These are phyloP conservation scores for Fulvia fulva DNA, from an alignment of 2,329 filamentous ascomycete genomes.

Conservation along the genomic window DNA sequence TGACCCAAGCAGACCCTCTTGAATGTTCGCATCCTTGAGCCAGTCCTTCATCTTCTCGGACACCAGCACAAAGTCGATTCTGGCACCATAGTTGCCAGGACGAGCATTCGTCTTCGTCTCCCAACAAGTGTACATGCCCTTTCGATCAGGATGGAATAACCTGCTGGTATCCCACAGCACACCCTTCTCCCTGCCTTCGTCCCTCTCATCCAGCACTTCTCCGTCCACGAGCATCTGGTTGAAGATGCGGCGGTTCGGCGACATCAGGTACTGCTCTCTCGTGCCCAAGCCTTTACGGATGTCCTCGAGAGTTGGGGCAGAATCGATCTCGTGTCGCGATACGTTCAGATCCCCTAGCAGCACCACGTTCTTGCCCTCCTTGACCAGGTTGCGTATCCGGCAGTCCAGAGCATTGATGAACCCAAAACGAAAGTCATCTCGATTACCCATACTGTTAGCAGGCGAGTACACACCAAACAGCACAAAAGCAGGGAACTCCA, in stretches of 20 bases:
- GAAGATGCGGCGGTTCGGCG: constrained; percentile 70
- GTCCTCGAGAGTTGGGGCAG: constrained; percentile 67
- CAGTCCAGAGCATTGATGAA: constrained; percentile 79
- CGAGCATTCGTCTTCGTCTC: constrained; percentile 91
- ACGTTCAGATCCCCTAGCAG: constrained; percentile 89
- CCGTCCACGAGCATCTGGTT: constrained; percentile 80
- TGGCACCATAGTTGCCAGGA: constrained; percentile 87
- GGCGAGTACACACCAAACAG: constrained; percentile 90
- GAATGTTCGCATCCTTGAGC: constrained; percentile 79
- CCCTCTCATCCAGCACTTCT: constrained; percentile 61
- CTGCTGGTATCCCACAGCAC: constrained; percentile 82
- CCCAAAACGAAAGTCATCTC: constrained; percentile 75
- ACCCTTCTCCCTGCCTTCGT: constrained; percentile 64
- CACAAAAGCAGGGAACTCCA: constrained; percentile 94
- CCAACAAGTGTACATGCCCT: constrained; percentile 97
- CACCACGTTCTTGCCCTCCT: constrained; percentile 78
- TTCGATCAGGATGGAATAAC: constrained; percentile 71
- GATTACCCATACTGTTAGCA: constrained; percentile 77
- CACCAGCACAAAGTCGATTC: constrained; percentile 92
- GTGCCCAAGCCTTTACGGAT: constrained; percentile 67
- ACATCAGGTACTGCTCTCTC: constrained; percentile 67
- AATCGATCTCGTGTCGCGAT: constrained; percentile 64
- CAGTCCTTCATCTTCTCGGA: constrained; percentile 73
- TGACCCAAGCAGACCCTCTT: constrained; percentile 88
- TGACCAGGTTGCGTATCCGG: constrained; percentile 76